These are phyloP conservation scores for Nitzschia palea DNA, from an alignment of 108 stramenopile genomes.

Conservation along the genomic window DNA sequence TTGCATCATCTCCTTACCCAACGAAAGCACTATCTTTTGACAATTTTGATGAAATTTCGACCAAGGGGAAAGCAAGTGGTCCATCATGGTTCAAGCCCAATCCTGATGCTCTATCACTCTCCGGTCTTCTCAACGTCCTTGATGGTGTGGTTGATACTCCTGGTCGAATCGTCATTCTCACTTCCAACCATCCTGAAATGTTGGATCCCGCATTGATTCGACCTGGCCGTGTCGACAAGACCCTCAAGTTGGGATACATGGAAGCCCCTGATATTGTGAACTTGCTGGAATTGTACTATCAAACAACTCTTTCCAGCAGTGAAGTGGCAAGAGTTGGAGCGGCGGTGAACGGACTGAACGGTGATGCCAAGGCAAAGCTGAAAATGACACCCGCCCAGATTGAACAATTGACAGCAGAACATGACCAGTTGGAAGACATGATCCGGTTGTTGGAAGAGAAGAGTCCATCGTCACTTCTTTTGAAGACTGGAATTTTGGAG, in stretches of 20 bases:
- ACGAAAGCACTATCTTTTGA: background rate
- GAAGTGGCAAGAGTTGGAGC: conserved; percentile 13
- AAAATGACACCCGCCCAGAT: conserved; percentile 52
- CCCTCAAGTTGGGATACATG: conserved; percentile 61
- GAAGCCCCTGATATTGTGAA: conserved; percentile 30
- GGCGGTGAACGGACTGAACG: conserved; percentile 11
- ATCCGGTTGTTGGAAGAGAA: conserved; percentile 33
- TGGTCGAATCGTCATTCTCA: conserved; percentile 80
- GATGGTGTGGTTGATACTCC: conserved; percentile 86
- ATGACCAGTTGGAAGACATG: conserved; percentile 49
- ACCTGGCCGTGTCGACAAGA: conserved; percentile 76
- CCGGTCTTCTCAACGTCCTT: conserved; percentile 74
- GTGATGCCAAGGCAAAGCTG: background rate
- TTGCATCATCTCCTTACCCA: background rate
- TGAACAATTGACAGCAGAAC: conserved; percentile 46
- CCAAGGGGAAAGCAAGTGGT: background rate
- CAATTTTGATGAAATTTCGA: background rate
- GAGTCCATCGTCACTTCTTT: background rate
- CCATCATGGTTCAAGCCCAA: conserved; percentile 21
- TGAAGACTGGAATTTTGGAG: conserved; percentile 8
- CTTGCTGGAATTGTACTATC: conserved; percentile 78
- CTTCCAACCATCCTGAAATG: conserved; percentile 78
- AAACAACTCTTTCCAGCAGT: conserved; percentile 6
- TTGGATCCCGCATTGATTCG: conserved; percentile 83
- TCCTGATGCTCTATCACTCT: conserved; percentile 49